Percentiles rank a stretch among this genome's conserved stretches.
Conservation (phyloP, 257 asterid species). For the Nicotiana otophora region DNA sequence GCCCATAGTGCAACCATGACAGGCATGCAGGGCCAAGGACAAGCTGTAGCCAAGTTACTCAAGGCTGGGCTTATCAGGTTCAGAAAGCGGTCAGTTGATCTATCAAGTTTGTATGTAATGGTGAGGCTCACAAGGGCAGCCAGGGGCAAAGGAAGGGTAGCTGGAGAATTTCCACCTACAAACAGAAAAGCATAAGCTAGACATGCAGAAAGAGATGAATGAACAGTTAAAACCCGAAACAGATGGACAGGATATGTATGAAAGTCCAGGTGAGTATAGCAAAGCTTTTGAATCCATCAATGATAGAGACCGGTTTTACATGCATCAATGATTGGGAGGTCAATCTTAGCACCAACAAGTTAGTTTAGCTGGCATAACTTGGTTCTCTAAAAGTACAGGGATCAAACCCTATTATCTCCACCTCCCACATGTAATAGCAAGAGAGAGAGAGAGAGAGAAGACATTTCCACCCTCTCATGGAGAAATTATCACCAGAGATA, state of each 20-base stretch:
- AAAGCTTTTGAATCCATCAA: neutral
- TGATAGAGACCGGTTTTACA: neutral
- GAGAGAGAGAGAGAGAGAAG: neutral
- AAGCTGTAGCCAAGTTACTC: constrained; percentile 63
- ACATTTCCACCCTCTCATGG: neutral
- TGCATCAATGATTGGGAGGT: neutral
- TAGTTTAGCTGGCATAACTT: neutral
- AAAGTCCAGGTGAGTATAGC: neutral
- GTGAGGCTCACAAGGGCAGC: constrained; percentile 96
- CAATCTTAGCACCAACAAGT: neutral
- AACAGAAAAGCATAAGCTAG: constrained; percentile 12
- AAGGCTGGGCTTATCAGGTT: constrained; percentile 67
- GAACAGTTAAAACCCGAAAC: neutral
- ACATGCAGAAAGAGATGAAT: neutral
- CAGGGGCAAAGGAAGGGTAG: constrained; percentile 80
- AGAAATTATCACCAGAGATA: neutral
- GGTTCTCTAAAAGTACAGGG: neutral
- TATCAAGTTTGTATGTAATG: constrained; percentile 79
- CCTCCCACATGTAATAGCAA: neutral
- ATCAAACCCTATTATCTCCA: neutral
- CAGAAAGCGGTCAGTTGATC: constrained; percentile 52
- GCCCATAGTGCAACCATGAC: constrained; percentile 77
- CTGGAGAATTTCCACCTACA: constrained; percentile 65
- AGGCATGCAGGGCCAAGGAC: constrained; percentile 99
- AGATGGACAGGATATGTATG: neutral